Conservation (phyloP, 2,329 filamentous ascomycete genomes). For the Fusarium nygamai region DNA sequence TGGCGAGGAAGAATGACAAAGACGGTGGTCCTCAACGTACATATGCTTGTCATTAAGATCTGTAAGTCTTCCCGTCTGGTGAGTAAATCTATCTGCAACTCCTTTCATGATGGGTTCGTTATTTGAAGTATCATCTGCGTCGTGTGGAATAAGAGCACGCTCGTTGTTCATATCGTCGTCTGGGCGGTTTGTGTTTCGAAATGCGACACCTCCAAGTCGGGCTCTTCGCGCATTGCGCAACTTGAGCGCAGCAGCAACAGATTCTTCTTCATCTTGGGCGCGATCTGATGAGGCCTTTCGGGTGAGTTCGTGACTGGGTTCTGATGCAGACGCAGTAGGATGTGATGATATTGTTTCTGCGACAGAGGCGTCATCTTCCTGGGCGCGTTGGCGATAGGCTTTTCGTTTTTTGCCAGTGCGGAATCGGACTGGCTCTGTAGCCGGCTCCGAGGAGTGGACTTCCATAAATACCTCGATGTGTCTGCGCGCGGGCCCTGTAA, state of each 20-base stretch:
- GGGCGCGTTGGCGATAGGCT: conserved; percentile 63
- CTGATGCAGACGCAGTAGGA: conserved; percentile 6
- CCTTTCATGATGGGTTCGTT: conserved; percentile 33
- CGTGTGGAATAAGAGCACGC: conserved; percentile 49
- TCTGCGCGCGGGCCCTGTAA: not conserved
- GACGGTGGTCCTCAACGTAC: conserved; percentile 61
- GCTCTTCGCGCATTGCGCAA: conserved; percentile 62
- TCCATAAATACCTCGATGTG: conserved; percentile 23
- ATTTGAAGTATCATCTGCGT: conserved; percentile 42
- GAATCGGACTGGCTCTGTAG: conserved; percentile 58
- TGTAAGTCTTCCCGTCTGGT: conserved; percentile 74
- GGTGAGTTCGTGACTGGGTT: conserved; percentile 2
- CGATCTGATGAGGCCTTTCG: conserved; percentile 25
- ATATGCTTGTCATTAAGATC: conserved; percentile 79
- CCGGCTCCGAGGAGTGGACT: conserved; percentile 13
- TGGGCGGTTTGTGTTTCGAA: conserved; percentile 52
- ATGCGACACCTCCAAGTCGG: conserved; percentile 66
- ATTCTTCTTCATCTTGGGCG: conserved; percentile 46
- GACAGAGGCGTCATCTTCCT: conserved; percentile 42
- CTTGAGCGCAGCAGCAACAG: conserved; percentile 61
- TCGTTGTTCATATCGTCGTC: conserved; percentile 42
- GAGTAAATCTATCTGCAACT: conserved; percentile 68
- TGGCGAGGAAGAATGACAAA: not conserved
- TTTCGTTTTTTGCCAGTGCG: conserved; percentile 69
- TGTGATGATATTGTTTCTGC: not conserved